Base-by-base conservation (phyloP, 164 flowering plant species). In the Vitis rotundifolia region DNA sequence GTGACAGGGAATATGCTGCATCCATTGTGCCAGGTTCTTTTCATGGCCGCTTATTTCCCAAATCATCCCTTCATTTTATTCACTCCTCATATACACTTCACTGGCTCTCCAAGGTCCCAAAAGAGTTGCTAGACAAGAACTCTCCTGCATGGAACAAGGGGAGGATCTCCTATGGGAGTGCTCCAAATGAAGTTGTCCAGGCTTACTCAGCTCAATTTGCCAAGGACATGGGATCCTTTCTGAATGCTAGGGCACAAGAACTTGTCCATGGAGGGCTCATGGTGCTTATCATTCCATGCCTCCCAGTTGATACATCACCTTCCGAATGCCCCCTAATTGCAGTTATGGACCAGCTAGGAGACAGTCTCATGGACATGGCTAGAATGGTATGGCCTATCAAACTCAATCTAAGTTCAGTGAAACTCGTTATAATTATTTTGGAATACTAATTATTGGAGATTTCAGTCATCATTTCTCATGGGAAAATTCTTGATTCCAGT, bases 241-340 rank as follows among this genome's bases (percentile, higher is more conserved):
- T 74, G 8, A 12, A 8, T 37, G 51, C 68, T 12, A 56, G 76
- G 29, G 76, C 76, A 16, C 16, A 56, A 44, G 76, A 73, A 64
- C 1, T 73, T 19, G 68, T 59, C 13, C 4, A 8, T 28, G 76
- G 72, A 3, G 72, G 76, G 2, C n/a, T 74, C 19, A 49, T 74
- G 68, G 68, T 11, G 0, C 49, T 74, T 31, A 1, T 74, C 47
- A 10, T 64, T 0, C 59, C 63, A 12, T 31, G 64, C 5, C 11
- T 50, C 0, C 68, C 64, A 3, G 53, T 57, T 68, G 70, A 52
- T 3, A 29, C 8, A 12, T 11, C 18, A 3, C 68, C 14, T 56
- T 16, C 10, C 0, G 5, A 15, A 10, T 3, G 2, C 15, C 11
- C 18, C 3, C 3, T n/a, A 7, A 11, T 9, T 3, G 18, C 11